Evolutionary conservation across 1,284 basidiomycete genomes (phyloP).

Genomic region (Pseudozyma thailandica): DNA sequence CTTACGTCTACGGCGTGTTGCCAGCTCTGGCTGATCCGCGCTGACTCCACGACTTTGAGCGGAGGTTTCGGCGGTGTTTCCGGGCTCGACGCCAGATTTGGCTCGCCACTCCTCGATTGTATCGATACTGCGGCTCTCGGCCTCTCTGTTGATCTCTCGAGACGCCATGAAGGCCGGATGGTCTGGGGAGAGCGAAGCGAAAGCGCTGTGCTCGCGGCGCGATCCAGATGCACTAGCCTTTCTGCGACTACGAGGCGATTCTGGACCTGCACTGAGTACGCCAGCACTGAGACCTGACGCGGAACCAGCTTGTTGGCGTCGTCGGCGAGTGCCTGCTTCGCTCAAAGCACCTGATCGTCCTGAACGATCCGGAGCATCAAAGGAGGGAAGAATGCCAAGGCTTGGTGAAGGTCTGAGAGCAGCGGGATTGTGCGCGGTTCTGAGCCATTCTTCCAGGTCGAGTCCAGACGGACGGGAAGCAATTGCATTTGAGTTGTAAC

Average conservation of each 20-base stretch:
- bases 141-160: constrained; percentile 36
- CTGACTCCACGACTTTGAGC: neutral
- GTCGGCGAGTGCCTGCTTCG: constrained; percentile 40
- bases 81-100: constrained; percentile 15
- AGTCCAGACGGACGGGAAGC: constrained; percentile 33
- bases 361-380: constrained; percentile 14
- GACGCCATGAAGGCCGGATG: constrained; percentile 41
- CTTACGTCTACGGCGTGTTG: constrained; percentile 25
- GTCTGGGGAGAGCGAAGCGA: constrained; percentile 22
- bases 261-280: constrained; percentile 44
- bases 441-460: constrained; percentile 44
- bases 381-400: constrained; percentile 33
- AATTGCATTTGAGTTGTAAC: constrained; percentile 14
- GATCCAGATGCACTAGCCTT: constrained; percentile 25
- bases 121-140: constrained; percentile 36
- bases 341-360: constrained; percentile 32
- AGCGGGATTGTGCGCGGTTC: constrained; percentile 18
- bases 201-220: constrained; percentile 20
- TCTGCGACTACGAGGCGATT: constrained; percentile 32
- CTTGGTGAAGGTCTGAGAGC: constrained; percentile 30
- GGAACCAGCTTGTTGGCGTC: constrained; percentile 22
- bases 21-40: constrained; percentile 6
- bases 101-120: constrained; percentile 50
- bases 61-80: neutral
- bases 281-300: constrained; percentile 50